These are phyloP conservation scores for Endocalyx cinctus DNA, from an alignment of 2,329 filamentous ascomycete species.

Conservation along the genomic window DNA sequence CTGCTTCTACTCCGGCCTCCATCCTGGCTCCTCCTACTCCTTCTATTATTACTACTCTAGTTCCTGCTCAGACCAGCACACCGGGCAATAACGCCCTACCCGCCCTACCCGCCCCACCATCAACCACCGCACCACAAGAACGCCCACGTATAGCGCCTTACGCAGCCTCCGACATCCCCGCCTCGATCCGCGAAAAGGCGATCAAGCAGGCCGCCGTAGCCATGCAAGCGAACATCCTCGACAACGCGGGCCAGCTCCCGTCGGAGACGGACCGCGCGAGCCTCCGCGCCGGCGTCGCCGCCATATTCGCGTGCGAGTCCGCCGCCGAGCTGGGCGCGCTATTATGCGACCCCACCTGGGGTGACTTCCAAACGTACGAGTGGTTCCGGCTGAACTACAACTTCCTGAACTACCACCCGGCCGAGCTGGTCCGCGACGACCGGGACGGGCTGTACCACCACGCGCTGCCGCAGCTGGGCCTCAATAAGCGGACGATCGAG, in stretches of 20 bases:
- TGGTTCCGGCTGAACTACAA: slow-evolving; percentile 23
- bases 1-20: no score
- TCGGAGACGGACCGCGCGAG: slow-evolving; percentile 1
- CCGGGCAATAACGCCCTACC: no score
- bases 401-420: slow-evolving; percentile 12
- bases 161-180: no score
- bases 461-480: no score
- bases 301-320: slow-evolving; percentile 20
- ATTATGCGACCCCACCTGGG: slow-evolving; percentile 2
- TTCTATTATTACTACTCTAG: no score
- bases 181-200: no score
- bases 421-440: background rate
- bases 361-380: no score
- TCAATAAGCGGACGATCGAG: slow-evolving; percentile 30
- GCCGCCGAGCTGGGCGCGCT: slow-evolving; percentile 18
- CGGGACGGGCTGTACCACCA: background rate
- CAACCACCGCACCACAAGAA: background rate
- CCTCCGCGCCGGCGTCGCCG: slow-evolving; percentile 11
- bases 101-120: background rate
- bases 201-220: no score
- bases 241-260: background rate
- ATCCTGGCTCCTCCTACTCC: no score
- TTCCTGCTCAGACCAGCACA: no score
- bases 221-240: no score
- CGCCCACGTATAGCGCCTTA: background rate